Conservation (phyloP, 2,329 filamentous ascomycete species). For the Neopestalotiopsis rosae region DNA sequence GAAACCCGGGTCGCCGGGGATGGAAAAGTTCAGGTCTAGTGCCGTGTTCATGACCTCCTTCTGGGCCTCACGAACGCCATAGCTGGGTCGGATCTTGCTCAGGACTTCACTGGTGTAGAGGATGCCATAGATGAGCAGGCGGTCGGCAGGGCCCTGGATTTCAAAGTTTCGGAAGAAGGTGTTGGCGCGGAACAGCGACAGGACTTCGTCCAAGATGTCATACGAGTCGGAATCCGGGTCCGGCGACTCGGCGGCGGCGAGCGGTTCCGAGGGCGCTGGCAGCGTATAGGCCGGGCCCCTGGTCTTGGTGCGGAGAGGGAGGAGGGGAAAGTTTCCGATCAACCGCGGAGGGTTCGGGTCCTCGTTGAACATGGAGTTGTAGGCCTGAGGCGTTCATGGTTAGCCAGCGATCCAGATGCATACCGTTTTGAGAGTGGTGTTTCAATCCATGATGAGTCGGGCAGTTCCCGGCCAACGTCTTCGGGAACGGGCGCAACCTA, state of each 20-base stretch:
- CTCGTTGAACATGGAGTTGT: slow-evolving; percentile 95
- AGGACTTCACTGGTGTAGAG: slow-evolving; percentile 92
- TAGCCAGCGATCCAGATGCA: not conserved
- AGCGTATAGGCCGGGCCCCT: slow-evolving; percentile 94
- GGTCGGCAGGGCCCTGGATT: slow-evolving; percentile 94
- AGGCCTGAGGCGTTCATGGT: slow-evolving; percentile 65
- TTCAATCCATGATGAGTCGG: not conserved
- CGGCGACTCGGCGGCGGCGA: slow-evolving; percentile 66
- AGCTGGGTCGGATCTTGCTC: slow-evolving; percentile 80
- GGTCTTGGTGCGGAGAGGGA: slow-evolving; percentile 92
- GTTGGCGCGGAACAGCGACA: slow-evolving; percentile 94
- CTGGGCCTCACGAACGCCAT: slow-evolving; percentile 62
- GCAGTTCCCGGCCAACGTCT: not conserved
- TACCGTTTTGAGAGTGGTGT: not conserved
- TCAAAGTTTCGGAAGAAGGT: slow-evolving; percentile 99
- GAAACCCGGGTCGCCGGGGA: slow-evolving; percentile 91
- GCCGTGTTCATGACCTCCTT: slow-evolving; percentile 88
- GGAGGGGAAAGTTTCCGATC: slow-evolving; percentile 90
- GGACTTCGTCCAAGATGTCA: slow-evolving; percentile 93
- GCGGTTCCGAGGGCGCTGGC: slow-evolving; percentile 59
- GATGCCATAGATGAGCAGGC: slow-evolving; percentile 95
- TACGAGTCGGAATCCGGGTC: slow-evolving; percentile 92
- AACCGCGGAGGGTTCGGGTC: slow-evolving; percentile 69
- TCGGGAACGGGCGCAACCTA: slow-evolving; percentile 34
- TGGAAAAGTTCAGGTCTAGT: slow-evolving; percentile 90